phyloP scores from a whole-genome alignment of 768 basidiomycete genomes.

The Aureoboletus auriporus region DNA sequence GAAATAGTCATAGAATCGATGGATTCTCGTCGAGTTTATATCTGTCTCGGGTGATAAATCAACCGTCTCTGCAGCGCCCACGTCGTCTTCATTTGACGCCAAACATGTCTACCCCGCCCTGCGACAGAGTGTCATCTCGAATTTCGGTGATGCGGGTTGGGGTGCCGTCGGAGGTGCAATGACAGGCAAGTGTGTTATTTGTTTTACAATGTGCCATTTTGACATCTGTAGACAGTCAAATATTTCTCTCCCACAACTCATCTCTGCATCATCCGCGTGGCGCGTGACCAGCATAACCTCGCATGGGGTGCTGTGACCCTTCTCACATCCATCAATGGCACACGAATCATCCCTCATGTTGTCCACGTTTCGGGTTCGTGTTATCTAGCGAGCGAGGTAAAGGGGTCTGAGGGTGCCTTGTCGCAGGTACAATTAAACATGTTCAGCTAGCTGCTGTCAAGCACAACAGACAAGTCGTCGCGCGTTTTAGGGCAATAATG shows the following conservation, averaged over 20 bases:
- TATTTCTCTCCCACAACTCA: slow-evolving; percentile 84
- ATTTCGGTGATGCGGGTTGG: slow-evolving; percentile 88
- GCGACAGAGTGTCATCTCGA: slow-evolving; percentile 60
- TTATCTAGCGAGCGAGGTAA: neutral
- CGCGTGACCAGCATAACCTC: slow-evolving; percentile 72
- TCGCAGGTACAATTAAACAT: slow-evolving; percentile 81
- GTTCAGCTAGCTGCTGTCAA: slow-evolving; percentile 72
- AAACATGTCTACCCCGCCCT: slow-evolving; percentile 67
- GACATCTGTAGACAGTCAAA: slow-evolving; percentile 53
- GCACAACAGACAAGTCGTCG: slow-evolving; percentile 69
- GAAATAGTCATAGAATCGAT: slow-evolving; percentile 59
- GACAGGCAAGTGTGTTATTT: slow-evolving; percentile 44
- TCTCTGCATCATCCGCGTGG: slow-evolving; percentile 82
- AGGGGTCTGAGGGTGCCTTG: neutral
- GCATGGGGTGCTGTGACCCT: slow-evolving; percentile 80
- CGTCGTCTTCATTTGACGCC: slow-evolving; percentile 40
- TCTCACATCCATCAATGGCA: slow-evolving; percentile 56
- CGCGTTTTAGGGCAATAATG: slow-evolving; percentile 54
- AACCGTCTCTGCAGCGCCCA: slow-evolving; percentile 5
- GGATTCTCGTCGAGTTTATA: slow-evolving; percentile 85
- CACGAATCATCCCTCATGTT: slow-evolving; percentile 65
- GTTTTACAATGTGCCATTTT: neutral
- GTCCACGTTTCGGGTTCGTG: slow-evolving; percentile 74
- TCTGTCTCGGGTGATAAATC: slow-evolving; percentile 29
- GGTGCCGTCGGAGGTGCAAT: slow-evolving; percentile 72